Conservation (phyloP, 1,284 basidiomycete genomes). For the Mixia osmundae region DNA sequence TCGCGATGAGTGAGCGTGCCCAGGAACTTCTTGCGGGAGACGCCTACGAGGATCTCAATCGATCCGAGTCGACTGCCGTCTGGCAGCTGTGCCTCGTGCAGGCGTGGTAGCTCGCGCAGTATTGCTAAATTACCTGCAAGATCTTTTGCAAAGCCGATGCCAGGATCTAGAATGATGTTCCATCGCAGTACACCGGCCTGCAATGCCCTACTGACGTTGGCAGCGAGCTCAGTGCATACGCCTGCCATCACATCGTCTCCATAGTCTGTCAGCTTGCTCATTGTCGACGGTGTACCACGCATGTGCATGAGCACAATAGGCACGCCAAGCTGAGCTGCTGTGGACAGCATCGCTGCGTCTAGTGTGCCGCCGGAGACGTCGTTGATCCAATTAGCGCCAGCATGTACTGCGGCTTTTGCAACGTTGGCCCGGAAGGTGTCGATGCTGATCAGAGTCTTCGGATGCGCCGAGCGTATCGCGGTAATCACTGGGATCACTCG, state of each 20-base stretch:
- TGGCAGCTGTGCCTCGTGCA: slow-evolving; percentile 31
- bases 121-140: slow-evolving; percentile 49
- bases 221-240: slow-evolving; percentile 47
- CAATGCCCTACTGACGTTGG: slow-evolving; percentile 43
- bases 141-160: slow-evolving; percentile 84
- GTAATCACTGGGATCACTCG: slow-evolving; percentile 44
- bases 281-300: slow-evolving; percentile 39
- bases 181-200: slow-evolving; percentile 59
- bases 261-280: slow-evolving; percentile 28
- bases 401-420: slow-evolving; percentile 46
- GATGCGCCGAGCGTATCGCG: slow-evolving; percentile 23
- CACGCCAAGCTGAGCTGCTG: slow-evolving; percentile 35
- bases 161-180: slow-evolving; percentile 79
- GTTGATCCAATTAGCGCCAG: slow-evolving; percentile 83
- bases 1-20: slow-evolving; percentile 34
- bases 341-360: slow-evolving; percentile 34
- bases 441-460: slow-evolving; percentile 51
- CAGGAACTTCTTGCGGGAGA: slow-evolving; percentile 62
- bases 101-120: slow-evolving; percentile 30
- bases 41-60: slow-evolving; percentile 52
- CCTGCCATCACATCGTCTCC: slow-evolving; percentile 44
- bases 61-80: too few species aligned
- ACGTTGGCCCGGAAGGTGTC: slow-evolving; percentile 81
- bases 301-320: slow-evolving; percentile 84
- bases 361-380: slow-evolving; percentile 70